phyloP scores from a whole-genome alignment of 75 land plant genomes.

The Isoetes taiwanensis region DNA sequence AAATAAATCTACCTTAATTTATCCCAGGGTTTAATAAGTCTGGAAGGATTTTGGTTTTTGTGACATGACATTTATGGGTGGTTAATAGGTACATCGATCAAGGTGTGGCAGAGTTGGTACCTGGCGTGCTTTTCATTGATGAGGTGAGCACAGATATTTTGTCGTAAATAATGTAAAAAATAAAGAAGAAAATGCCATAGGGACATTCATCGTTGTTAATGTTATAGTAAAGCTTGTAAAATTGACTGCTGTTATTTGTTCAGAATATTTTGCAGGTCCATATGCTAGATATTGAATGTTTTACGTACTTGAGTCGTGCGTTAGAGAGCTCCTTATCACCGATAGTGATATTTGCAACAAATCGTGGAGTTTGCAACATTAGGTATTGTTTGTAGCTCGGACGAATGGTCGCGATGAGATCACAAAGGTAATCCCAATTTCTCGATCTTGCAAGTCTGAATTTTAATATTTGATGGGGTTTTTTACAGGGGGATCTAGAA shows the following conservation, averaged over 20 bases:
- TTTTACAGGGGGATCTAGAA: slow-evolving; percentile 73
- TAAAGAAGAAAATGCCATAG: too few species aligned
- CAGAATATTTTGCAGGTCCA: slow-evolving; percentile 50
- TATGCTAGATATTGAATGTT: slow-evolving; percentile 98
- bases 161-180: too few species aligned
- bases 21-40: too few species aligned
- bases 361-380: slow-evolving; percentile 82
- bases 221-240: too few species aligned
- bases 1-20: too few species aligned
- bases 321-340: slow-evolving; percentile 90
- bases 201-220: too few species aligned
- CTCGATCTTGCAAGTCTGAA: too few species aligned
- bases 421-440: slow-evolving; percentile 46
- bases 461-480: too few species aligned
- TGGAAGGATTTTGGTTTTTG: too few species aligned
- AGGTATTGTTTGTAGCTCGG: slow-evolving; percentile 73
- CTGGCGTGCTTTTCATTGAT: slow-evolving; percentile 94
- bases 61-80: too few species aligned
- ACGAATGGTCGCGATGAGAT: slow-evolving; percentile 87
- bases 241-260: too few species aligned
- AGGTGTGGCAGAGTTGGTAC: slow-evolving; percentile 97
- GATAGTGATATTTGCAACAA: slow-evolving; percentile 96
- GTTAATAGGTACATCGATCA: slow-evolving; percentile 95
- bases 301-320: slow-evolving; percentile 92
- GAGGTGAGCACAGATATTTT: slow-evolving; percentile 39